Percentiles rank a stretch among this genome's conserved stretches.
phyloP scores from a whole-genome alignment of 73 alveolate genomes.

The Stentor roeselii region DNA sequence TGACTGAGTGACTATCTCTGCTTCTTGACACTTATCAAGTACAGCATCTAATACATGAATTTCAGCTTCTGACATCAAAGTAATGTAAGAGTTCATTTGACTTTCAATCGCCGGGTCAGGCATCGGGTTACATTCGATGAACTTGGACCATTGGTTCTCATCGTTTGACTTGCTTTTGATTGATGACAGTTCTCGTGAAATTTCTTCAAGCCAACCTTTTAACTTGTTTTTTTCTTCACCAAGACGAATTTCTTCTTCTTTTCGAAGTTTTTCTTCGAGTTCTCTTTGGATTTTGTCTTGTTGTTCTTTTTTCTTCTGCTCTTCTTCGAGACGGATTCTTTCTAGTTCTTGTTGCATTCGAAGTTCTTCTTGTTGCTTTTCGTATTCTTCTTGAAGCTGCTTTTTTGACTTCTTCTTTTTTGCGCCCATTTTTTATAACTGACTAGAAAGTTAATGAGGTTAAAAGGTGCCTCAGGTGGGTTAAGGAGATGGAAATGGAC shows the following conservation, averaged over 20 bases:
- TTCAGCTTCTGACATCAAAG: slow-evolving; percentile 47
- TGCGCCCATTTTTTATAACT: slow-evolving; percentile 6
- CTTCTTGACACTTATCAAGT: slow-evolving; percentile 31
- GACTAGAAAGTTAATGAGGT: no score
- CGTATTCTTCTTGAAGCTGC: slow-evolving; percentile 60
- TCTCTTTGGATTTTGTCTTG: slow-evolving; percentile 49
- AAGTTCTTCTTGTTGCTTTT: slow-evolving; percentile 51
- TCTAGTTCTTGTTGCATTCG: slow-evolving; percentile 60
- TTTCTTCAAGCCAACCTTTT: slow-evolving; percentile 30
- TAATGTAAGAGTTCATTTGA: slow-evolving; percentile 55
- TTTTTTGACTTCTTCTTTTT: slow-evolving; percentile 64
- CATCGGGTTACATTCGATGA: slow-evolving; percentile 45
- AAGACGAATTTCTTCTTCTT: slow-evolving; percentile 50
- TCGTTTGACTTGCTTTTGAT: background rate
- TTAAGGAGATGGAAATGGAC: no score
- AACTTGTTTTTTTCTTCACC: slow-evolving; percentile 35
- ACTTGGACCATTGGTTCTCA: slow-evolving; percentile 39
- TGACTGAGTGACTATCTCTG: slow-evolving; percentile 36
- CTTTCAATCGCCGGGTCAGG: slow-evolving; percentile 66
- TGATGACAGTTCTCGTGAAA: slow-evolving; percentile 26
- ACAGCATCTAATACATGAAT: slow-evolving; percentile 34
- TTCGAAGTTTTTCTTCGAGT: slow-evolving; percentile 46
- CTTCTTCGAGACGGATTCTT: slow-evolving; percentile 46
- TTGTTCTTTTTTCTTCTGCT: slow-evolving; percentile 34
- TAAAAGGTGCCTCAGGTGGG: no score